These are phyloP conservation scores for Suillus occidentalis DNA, from an alignment of 768 basidiomycete species.

Conservation along the genomic window DNA sequence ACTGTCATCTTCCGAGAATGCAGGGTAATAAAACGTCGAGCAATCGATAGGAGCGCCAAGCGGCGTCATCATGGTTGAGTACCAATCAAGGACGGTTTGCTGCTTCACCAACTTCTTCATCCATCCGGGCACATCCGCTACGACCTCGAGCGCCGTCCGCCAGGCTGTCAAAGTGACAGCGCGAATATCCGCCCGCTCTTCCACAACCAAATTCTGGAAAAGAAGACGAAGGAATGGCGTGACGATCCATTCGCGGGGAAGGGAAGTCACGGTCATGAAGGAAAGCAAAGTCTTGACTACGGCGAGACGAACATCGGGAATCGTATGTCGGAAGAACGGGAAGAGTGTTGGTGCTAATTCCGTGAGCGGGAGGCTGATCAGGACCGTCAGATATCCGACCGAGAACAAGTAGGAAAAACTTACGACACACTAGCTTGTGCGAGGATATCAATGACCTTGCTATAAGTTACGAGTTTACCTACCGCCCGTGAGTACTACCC, in stretches of 20 bases:
- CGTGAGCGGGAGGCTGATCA: constrained; percentile 70
- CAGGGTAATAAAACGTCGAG: constrained; percentile 65
- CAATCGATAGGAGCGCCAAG: constrained; percentile 77
- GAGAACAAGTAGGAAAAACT: constrained; percentile 31
- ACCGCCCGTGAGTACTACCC: constrained; percentile 9
- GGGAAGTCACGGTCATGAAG: constrained; percentile 76
- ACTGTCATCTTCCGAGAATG: constrained; percentile 46
- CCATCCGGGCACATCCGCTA: constrained; percentile 45
- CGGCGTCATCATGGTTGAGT: constrained; percentile 85
- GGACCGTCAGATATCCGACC: constrained; percentile 8
- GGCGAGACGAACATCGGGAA: constrained; percentile 87
- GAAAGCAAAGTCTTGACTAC: constrained; percentile 87
- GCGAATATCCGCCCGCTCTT: constrained; percentile 86
- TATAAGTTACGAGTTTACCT: constrained; percentile 84
- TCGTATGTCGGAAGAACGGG: constrained; percentile 97
- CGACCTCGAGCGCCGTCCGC: constrained; percentile 63
- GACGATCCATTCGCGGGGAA: constrained; percentile 80
- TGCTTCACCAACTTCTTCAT: constrained; percentile 56
- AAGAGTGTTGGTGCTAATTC: constrained; percentile 84
- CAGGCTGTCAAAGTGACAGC: constrained; percentile 71
- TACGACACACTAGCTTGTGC: constrained; percentile 71
- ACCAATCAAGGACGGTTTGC: constrained; percentile 77
- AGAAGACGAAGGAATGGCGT: constrained; percentile 77
- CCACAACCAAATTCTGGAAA: constrained; percentile 91
- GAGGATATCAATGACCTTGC: constrained; percentile 74